These are phyloP conservation scores for Colletotrichum lentis DNA, from an alignment of 2,329 filamentous ascomycete genomes.

Conservation along the genomic window DNA sequence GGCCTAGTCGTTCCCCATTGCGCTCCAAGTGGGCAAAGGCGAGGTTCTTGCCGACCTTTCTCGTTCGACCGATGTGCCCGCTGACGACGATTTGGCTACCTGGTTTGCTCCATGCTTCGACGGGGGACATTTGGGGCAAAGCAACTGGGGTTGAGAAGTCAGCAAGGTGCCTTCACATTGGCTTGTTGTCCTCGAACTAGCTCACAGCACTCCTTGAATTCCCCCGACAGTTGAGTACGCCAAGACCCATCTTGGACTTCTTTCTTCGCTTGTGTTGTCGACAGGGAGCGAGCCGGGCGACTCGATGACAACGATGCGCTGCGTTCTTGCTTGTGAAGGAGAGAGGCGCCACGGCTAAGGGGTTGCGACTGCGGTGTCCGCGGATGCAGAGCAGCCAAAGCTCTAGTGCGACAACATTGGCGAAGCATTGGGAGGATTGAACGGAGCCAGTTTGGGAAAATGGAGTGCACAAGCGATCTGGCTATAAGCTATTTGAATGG, in stretches of 20 bases:
- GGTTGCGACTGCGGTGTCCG: conserved; percentile 5
- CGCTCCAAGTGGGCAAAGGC: conserved; percentile 69
- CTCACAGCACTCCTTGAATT: conserved; percentile 37
- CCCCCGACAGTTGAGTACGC: conserved; percentile 16
- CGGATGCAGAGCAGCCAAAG: conserved; percentile 22
- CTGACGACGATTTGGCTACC: conserved; percentile 61
- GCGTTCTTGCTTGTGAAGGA: conserved; percentile 6
- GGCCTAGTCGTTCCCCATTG: conserved; percentile 52
- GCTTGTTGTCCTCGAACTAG: not conserved
- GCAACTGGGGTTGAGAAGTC: conserved; percentile 40
- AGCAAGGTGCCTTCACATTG: not conserved
- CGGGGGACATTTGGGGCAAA: conserved; percentile 44
- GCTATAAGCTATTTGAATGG: not conserved
- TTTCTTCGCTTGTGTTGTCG: conserved; percentile 10
- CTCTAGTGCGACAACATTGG: conserved; percentile 34
- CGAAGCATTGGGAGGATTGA: conserved; percentile 31
- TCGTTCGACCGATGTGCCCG: conserved; percentile 76
- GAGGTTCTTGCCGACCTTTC: conserved; percentile 73
- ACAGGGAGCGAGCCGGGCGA: not conserved
- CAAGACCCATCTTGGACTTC: not conserved
- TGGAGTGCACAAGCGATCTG: too few species aligned
- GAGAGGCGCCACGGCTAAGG: not conserved
- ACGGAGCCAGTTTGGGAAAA: not conserved
- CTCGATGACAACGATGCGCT: not conserved
- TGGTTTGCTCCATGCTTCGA: conserved; percentile 41